Evolutionary conservation across 2,329 filamentous ascomycete genomes (phyloP).

Genomic region (Hypoxylon sp.): DNA sequence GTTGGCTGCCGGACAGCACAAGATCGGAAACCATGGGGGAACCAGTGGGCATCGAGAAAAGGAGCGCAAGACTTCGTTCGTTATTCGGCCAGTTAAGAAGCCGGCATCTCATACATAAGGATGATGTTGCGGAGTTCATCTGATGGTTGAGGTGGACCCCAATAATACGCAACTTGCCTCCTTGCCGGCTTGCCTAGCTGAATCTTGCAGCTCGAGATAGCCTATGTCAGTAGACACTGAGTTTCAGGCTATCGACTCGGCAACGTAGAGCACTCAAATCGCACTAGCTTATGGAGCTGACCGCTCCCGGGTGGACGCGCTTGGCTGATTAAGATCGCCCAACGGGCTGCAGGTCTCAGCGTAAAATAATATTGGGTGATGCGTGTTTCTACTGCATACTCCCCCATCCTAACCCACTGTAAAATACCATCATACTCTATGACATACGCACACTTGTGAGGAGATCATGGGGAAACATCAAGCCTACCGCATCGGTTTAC

Average conservation of each 20-base stretch:
- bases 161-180: conserved; percentile 29
- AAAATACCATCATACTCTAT: conserved; percentile 15
- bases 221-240: conserved; percentile 28
- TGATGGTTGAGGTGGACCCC: conserved; percentile 32
- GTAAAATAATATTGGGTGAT: conserved; percentile 35
- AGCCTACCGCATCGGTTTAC: conserved; percentile 26
- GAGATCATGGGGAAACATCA: conserved; percentile 35
- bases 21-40: conserved; percentile 26
- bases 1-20: conserved; percentile 31
- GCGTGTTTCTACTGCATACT: conserved; percentile 40
- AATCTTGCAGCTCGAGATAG: conserved; percentile 30
- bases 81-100: conserved; percentile 25
- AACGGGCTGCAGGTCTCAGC: conserved; percentile 46
- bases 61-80: conserved; percentile 18
- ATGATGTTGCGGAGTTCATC: conserved; percentile 22
- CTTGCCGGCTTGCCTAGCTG: conserved; percentile 18
- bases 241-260: conserved; percentile 25
- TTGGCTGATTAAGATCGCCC: conserved; percentile 45
- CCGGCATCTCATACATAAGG: conserved; percentile 14
- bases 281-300: conserved; percentile 37
- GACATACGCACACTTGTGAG: conserved; percentile 33
- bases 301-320: conserved; percentile 37
- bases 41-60: conserved; percentile 24
- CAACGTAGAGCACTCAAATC: conserved; percentile 21
- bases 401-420: conserved; percentile 28